Base-by-base conservation (phyloP, 495 filamentous ascomycete species). In the Symbiotaphrina buchneri region DNA sequence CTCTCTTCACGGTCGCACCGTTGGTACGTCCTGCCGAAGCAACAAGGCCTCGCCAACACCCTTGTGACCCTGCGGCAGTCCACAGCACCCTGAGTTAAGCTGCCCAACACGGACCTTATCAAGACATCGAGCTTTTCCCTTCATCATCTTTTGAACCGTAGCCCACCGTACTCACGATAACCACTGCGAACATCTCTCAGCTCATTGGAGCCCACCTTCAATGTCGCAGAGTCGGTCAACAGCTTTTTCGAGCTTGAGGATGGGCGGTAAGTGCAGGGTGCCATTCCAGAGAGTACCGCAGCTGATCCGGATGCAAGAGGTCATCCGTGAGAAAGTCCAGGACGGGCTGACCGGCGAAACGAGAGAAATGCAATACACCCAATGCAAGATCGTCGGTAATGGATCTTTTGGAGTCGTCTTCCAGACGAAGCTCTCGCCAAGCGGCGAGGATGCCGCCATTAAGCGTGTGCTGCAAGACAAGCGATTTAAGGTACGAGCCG, bases 331-430 rank as follows among this genome's bases (percentile, higher is more conserved):
- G 57, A 95, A 91, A 59, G 87, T 97, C 39, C 87, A 97, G 56
- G 87, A 97, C 67, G 87, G 87, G 44, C 58, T 90, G 42, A 95
- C 87, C 1, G 87, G 87, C 30, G 90, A 97, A 47, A 83, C 79
- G 36, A 76, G 75, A 50, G 87, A 97, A 45, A 74, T 97, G 56
- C 80, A 87, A 48, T 97, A 97, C 46, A 95, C 87, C 26, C 87
- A 97, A 51, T 97, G 87, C 59, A 97, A 97, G 59, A 95, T 97
- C 39, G 87, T 97, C n/a, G 87, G 87, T 43, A 97, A 97, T 54
- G 87, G 87, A 32, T 95, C 87, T 10, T 97, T 97, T 49, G 87
- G 87, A 37, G 87, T 97, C 14, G 87, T 97, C 38, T 97, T 97
- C 50, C 87, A 97, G 53, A 97, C 87, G 19, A 97, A 95, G 57